Base-by-base conservation (phyloP, 352 stramenopile species). In the Blastocystis sp. region DNA sequence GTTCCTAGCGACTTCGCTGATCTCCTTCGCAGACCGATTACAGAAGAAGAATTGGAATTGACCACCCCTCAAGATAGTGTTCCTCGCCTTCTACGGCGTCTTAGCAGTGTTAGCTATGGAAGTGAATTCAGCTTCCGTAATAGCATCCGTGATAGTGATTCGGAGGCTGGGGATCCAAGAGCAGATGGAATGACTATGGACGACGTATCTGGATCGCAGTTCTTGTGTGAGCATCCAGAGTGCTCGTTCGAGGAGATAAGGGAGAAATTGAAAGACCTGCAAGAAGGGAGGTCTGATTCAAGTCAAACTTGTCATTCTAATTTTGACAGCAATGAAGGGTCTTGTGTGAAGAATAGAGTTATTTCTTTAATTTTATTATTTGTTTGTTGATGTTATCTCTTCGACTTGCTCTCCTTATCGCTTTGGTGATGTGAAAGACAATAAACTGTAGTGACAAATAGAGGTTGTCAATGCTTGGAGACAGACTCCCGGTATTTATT, bases 101-200 rank as follows among this genome's bases (percentile, higher is more conserved):
- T 65, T 34, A 81, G 70, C n/a, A 64, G 45, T 65, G 55, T 81
- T 4, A 65, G 45, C 45, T 65, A 81, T 41, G 50, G 70, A 41
- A 81, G 70, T 26, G 70, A 81, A 26, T 24, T 81, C 26, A 62
- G 37, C 8, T 81, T 81, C 70, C 70, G 70, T 34, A 81, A 81
- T 41, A 81, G 70, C 55, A 20, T 47, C 16, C 11, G 26, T 26
- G 70, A 65, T 13, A 65, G 45, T 20, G 70, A 81, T 41, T 81
- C 70, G 39, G 70, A 81, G 54, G 8, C 16, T 47, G 50, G 34
- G 18, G 70, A 63, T 3, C 34, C 24, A 13, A 39, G 34, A n/a
- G 16, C 37, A 26, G 54, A 63, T 30, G 70, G 47, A 41, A 26
- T n/a, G 26, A 37, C 45, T 18, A 26, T 53, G 11, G 34, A 63